Evolutionary conservation across 495 filamentous ascomycete genomes (phyloP).

Genomic region (Articulospora tetracladia): DNA sequence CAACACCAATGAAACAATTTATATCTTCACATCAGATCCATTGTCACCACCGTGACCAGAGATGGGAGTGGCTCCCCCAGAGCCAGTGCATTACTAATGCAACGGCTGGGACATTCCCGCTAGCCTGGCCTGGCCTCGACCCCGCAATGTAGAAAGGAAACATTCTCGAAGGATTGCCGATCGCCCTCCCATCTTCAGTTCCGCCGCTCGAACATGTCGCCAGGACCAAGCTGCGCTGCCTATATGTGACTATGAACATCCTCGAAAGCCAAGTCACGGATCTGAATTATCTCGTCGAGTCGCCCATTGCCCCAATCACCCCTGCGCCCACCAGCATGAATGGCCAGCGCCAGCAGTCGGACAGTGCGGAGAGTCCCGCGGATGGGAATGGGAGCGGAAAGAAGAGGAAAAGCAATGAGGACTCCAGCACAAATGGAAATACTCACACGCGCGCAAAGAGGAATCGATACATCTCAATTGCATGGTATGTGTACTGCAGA

Average conservation of each 20-base stretch:
- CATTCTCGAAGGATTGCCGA: background rate
- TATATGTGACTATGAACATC: conserved; percentile 41
- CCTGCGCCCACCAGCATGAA: conserved; percentile 23
- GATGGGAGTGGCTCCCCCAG: background rate
- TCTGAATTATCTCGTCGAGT: conserved; percentile 42
- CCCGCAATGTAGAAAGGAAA: background rate
- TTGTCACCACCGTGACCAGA: background rate
- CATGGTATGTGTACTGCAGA: conserved; percentile 83
- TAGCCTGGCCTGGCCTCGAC: background rate
- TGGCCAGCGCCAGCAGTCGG: conserved; percentile 22
- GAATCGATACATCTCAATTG: conserved; percentile 86
- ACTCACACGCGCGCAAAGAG: conserved; percentile 56
- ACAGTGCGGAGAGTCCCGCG: conserved; percentile 27
- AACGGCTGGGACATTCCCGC: background rate
- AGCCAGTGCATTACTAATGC: background rate
- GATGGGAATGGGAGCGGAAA: conserved; percentile 25
- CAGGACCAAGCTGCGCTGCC: background rate
- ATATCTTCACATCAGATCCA: too few species aligned
- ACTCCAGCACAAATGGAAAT: conserved; percentile 13
- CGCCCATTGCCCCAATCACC: conserved; percentile 19
- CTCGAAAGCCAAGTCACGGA: conserved; percentile 53
- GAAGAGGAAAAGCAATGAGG: conserved; percentile 40
- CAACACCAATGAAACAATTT: too few species aligned
- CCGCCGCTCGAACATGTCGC: background rate
- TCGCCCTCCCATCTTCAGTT: background rate